Conservation (phyloP, 139 green algal genomes). For the Chlamydomonas sphaeroides region DNA sequence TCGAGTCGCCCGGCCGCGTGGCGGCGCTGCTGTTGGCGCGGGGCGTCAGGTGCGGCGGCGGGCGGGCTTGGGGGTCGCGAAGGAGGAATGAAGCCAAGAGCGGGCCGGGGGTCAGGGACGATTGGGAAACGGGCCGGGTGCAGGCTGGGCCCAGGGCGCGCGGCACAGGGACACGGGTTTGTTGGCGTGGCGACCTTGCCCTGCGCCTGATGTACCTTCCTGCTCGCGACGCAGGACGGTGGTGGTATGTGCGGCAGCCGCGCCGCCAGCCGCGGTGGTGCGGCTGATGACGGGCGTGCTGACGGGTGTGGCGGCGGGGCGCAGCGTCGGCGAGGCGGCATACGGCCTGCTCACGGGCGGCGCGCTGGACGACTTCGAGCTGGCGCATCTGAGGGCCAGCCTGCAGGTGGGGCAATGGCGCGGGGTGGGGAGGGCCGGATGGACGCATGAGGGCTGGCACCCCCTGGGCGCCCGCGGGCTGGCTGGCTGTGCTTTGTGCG, state of each 20-base stretch:
- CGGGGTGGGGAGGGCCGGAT: background rate
- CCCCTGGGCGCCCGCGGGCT: background rate
- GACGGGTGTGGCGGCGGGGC: slow-evolving; percentile 1
- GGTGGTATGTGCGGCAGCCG: background rate
- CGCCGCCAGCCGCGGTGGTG: slow-evolving; percentile 8
- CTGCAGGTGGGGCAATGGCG: slow-evolving; percentile 9
- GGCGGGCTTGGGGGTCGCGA: too few species aligned
- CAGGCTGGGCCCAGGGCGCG: too few species aligned
- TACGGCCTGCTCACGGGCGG: slow-evolving; percentile 13
- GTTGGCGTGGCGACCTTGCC: too few species aligned
- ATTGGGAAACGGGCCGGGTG: too few species aligned
- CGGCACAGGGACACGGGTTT: too few species aligned
- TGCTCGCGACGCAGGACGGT: slow-evolving; percentile 8
- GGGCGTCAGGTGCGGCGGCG: slow-evolving; percentile 40
- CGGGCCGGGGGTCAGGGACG: too few species aligned
- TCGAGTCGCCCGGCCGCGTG: slow-evolving; percentile 39
- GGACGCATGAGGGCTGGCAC: background rate
- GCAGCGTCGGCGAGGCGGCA: slow-evolving; percentile 17
- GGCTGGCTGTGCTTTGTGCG: background rate
- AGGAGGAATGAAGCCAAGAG: too few species aligned
- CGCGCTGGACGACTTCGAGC: slow-evolving; percentile 28
- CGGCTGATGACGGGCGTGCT: slow-evolving; percentile 14
- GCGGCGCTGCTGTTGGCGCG: slow-evolving; percentile 50
- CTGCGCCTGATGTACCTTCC: too few species aligned
- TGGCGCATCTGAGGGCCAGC: slow-evolving; percentile 9